Evolutionary conservation across 345 rosid species (phyloP).

Genomic region (Ceriops zippeliana): DNA sequence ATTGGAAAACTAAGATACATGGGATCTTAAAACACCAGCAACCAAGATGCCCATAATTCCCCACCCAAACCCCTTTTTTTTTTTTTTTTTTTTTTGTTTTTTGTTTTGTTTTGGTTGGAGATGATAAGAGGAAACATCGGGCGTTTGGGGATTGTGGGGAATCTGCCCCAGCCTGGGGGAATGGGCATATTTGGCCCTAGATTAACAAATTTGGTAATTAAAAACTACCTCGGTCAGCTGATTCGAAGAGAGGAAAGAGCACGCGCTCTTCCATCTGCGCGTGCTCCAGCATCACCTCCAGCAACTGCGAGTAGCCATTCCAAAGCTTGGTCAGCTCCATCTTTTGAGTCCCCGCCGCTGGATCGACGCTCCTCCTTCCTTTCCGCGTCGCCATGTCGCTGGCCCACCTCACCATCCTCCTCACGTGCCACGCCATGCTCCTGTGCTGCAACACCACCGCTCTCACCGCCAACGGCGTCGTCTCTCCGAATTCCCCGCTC

Average conservation of each 20-base stretch:
- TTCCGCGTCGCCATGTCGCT: conserved; percentile 61
- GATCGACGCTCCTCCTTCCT: conserved; percentile 49
- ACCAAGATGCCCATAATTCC: too few species aligned
- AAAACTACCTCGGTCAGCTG: conserved; percentile 55
- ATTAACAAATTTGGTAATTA: too few species aligned
- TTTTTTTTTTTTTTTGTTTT: too few species aligned
- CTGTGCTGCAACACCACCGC: conserved; percentile 50
- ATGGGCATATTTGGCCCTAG: too few species aligned
- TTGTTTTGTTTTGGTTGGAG: too few species aligned
- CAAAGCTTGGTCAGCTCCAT: conserved; percentile 68
- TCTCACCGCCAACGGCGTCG: conserved; percentile 44
- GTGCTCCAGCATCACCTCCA: conserved; percentile 68
- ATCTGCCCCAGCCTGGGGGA: too few species aligned
- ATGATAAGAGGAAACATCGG: too few species aligned
- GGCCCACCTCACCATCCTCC: conserved; percentile 63
- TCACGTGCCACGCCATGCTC: conserved; percentile 57
- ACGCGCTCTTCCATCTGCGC: conserved; percentile 81
- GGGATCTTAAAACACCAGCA: too few species aligned
- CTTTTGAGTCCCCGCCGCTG: conserved; percentile 53
- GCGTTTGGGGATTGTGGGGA: too few species aligned
- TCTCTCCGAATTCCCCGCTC: conserved; percentile 22
- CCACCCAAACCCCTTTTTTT: too few species aligned
- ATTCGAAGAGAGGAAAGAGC: conserved; percentile 57
- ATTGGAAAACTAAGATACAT: too few species aligned
- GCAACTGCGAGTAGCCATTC: conserved; percentile 45